Evolutionary conservation across 176 grass and related monocot species (phyloP).

Genomic region (Hsuehochloa calcarea): DNA sequence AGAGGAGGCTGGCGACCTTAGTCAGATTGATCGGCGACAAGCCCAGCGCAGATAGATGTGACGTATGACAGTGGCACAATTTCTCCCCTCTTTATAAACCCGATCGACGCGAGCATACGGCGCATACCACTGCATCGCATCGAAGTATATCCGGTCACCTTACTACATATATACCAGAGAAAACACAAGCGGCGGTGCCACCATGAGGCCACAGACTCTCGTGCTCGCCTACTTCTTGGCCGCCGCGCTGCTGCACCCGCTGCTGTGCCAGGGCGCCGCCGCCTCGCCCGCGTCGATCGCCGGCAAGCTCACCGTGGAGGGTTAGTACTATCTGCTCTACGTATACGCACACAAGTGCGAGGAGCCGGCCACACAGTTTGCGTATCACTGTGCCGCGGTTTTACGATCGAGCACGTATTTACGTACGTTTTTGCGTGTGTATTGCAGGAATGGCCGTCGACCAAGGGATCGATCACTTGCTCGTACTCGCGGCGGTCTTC

Average conservation of each 20-base stretch:
- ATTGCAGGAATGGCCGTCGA: slow-evolving; percentile 3
- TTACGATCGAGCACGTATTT: too few relatives aligned
- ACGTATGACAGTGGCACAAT: not conserved
- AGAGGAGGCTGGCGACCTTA: slow-evolving; percentile 17
- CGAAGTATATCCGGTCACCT: too few relatives aligned
- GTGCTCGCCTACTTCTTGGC: slow-evolving; percentile 11
- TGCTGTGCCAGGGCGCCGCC: slow-evolving; percentile 8
- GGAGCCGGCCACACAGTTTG: not conserved
- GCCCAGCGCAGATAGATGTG: not conserved
- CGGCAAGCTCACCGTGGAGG: slow-evolving; percentile 1
- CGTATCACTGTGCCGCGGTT: not conserved
- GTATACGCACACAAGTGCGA: too few relatives aligned
- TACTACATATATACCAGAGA: not conserved
- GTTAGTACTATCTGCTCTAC: not conserved
- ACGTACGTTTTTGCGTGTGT: not conserved
- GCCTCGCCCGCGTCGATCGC: not conserved
- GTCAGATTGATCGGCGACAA: not conserved
- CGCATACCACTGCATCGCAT: not conserved
- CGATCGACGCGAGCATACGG: not conserved
- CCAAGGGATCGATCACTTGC: slow-evolving; percentile 25
- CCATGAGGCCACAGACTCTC: slow-evolving; percentile 15
- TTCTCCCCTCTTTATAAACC: not conserved
- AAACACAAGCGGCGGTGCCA: not conserved
- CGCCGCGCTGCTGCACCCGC: slow-evolving; percentile 16
- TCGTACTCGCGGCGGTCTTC: slow-evolving; percentile 16